Evolutionary conservation across 139 green algal genomes (phyloP).

Genomic region (Auxenochlorella pyrenoidosa): DNA sequence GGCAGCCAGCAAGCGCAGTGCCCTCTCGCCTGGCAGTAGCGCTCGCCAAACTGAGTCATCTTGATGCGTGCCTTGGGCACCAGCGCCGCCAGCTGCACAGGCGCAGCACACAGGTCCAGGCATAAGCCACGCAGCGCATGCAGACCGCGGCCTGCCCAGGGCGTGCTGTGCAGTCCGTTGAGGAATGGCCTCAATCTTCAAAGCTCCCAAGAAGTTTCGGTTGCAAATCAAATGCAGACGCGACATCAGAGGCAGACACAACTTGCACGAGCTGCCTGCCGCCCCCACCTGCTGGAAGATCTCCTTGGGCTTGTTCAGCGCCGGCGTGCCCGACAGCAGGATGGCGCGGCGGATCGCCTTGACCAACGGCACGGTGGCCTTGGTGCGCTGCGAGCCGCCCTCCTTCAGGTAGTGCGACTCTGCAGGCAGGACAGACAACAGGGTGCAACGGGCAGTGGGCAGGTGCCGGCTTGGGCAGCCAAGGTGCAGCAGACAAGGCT

Average conservation of each 20-base stretch:
- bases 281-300: slow-evolving; percentile 73
- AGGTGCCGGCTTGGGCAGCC: background rate
- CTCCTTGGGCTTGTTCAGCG: slow-evolving; percentile 77
- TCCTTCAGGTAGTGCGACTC: slow-evolving; percentile 32
- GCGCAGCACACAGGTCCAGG: no score
- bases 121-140: no score
- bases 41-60: slow-evolving; percentile 78
- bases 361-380: slow-evolving; percentile 72
- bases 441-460: background rate
- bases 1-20: no score
- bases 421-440: background rate
- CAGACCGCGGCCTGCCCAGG: no score
- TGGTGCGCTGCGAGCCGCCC: slow-evolving; percentile 60
- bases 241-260: slow-evolving; percentile 75
- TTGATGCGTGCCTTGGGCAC: slow-evolving; percentile 72
- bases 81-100: slow-evolving; percentile 64
- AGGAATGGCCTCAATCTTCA: background rate
- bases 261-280: slow-evolving; percentile 59
- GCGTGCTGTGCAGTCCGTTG: no score
- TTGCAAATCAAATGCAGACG: slow-evolving; percentile 17
- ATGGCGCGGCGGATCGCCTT: slow-evolving; percentile 63
- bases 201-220: no score
- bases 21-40: slow-evolving; percentile 64
- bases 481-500: background rate
- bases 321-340: slow-evolving; percentile 85